Percentiles rank a stretch among this genome's conserved stretches.
Conservation (phyloP, 768 basidiomycete genomes). For the Cantharellus anzutake region DNA sequence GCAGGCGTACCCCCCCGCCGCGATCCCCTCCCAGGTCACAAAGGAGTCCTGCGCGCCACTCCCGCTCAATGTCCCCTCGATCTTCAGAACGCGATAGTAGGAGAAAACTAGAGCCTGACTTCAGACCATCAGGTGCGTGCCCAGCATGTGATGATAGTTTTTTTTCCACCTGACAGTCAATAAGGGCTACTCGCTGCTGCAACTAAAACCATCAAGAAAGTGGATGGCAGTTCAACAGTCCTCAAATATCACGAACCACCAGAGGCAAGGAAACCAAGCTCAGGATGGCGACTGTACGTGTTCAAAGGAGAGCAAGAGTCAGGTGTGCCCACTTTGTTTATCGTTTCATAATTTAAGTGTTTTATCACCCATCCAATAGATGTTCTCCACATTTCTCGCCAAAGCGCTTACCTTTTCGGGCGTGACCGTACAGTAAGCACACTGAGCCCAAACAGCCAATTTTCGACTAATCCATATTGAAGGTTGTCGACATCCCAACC, state of each 20-base stretch:
- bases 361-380: constrained; percentile 28
- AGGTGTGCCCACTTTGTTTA: constrained; percentile 32
- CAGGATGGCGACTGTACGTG: constrained; percentile 90
- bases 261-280: constrained; percentile 78
- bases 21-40: too few species aligned
- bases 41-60: too few species aligned
- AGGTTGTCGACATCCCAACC: constrained; percentile 47
- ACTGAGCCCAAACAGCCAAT: constrained; percentile 20
- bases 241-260: constrained; percentile 98
- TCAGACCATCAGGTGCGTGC: neutral
- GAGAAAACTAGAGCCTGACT: neutral
- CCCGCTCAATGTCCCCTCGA: too few species aligned
- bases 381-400: constrained; percentile 76
- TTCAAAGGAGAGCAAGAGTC: constrained; percentile 90
- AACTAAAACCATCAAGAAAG: constrained; percentile 71
- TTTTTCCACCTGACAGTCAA: neutral
- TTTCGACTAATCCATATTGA: constrained; percentile 15
- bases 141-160: neutral
- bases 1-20: too few species aligned
- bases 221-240: constrained; percentile 60
- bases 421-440: constrained; percentile 57
- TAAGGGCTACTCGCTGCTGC: constrained; percentile 91
- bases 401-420: constrained; percentile 88
- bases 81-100: too few species aligned
- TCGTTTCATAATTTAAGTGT: neutral